Conservation (phyloP, 2,329 filamentous ascomycete species). For the Colletotrichum orchidophilum region DNA sequence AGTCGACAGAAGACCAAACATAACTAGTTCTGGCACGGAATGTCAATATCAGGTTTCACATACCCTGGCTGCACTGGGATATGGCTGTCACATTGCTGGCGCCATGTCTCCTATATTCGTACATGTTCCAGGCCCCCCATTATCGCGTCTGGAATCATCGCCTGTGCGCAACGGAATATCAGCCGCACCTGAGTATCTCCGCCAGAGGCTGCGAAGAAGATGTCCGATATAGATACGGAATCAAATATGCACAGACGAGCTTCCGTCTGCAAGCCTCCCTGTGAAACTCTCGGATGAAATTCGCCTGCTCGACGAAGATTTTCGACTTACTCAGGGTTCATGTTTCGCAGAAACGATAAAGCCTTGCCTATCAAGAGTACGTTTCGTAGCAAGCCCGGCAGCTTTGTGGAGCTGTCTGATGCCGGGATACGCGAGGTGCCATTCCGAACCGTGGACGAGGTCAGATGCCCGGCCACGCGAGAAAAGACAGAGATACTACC, state of each 20-base stretch:
- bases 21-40: constrained; percentile 3
- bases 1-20: background rate
- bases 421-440: constrained; percentile 5
- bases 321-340: constrained; percentile 1
- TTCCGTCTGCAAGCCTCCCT: constrained; percentile 4
- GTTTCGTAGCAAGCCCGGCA: background rate
- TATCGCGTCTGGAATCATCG: constrained; percentile 4
- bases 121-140: background rate
- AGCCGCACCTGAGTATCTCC: background rate
- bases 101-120: background rate
- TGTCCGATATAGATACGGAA: background rate
- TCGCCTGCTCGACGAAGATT: background rate
- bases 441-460: constrained; percentile 17
- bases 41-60: constrained; percentile 11
- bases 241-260: constrained; percentile 20
- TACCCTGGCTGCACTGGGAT: background rate
- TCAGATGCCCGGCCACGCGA: constrained; percentile 20
- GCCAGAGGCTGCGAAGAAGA: constrained; percentile 6
- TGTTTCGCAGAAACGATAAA: background rate
- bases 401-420: background rate
- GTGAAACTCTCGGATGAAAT: constrained; percentile 19
- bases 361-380: constrained; percentile 11
- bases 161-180: background rate
- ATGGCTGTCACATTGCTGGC: background rate
- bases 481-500: constrained; percentile 13